phyloP scores from a whole-genome alignment of 176 grass and related monocot species.

The Cenchrus purpureus region DNA sequence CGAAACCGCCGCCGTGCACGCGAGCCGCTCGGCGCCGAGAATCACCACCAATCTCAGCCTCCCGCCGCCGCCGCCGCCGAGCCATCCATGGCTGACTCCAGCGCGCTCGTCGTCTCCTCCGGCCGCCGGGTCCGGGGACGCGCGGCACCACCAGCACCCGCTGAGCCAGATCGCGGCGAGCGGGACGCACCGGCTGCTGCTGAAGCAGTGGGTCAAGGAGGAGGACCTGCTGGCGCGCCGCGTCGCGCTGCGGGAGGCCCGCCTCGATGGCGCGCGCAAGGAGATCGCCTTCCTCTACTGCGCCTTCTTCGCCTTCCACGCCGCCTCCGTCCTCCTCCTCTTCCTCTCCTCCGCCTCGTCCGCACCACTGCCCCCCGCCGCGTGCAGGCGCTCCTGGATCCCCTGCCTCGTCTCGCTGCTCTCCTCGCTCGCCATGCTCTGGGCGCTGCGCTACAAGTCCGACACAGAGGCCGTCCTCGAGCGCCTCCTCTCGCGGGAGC shows the following conservation, averaged over 20 bases:
- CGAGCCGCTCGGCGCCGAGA: background rate
- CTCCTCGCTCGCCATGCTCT: constrained; percentile 69
- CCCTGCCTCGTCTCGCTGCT: constrained; percentile 81
- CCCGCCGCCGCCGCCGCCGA: background rate
- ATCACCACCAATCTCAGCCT: too few relatives aligned
- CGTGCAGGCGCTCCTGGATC: constrained; percentile 79
- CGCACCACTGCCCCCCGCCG: fast-evolving
- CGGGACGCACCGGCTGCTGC: constrained; percentile 84
- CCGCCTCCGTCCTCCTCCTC: constrained; percentile 74
- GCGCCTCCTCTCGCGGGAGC: constrained; percentile 75
- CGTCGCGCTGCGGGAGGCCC: constrained; percentile 79
- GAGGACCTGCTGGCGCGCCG: constrained; percentile 75
- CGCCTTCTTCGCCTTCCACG: constrained; percentile 83
- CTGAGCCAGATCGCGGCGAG: constrained; percentile 80
- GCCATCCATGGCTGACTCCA: constrained; percentile 19
- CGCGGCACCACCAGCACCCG: constrained; percentile 41
- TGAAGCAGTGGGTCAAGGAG: constrained; percentile 94
- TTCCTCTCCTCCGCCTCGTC: constrained; percentile 34
- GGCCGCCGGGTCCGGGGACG: background rate
- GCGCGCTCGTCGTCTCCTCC: constrained; percentile 7
- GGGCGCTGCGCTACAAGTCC: constrained; percentile 91
- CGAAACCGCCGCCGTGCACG: background rate
- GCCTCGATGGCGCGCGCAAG: constrained; percentile 64
- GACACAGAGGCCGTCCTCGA: constrained; percentile 75
- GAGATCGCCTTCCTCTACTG: constrained; percentile 88